phyloP scores from a whole-genome alignment of 306 rosid genomes.

The Sphenostylis stenocarpa region DNA sequence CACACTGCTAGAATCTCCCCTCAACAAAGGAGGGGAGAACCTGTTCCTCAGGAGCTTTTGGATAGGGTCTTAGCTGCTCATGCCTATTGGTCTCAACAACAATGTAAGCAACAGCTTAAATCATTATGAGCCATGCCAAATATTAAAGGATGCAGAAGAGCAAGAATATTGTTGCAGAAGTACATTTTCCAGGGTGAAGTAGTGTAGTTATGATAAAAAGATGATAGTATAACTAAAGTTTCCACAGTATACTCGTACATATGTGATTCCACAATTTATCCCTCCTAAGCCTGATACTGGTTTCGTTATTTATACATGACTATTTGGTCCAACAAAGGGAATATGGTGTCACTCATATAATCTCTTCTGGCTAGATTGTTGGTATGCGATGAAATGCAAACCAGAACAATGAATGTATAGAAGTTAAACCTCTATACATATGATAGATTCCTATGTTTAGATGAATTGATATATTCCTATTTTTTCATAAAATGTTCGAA shows the following conservation, averaged over 20 bases:
- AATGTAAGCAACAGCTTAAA: conserved; percentile 49
- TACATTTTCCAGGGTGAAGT: not conserved
- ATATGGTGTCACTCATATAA: not conserved
- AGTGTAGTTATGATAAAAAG: conserved; percentile 31
- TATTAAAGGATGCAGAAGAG: conserved; percentile 25
- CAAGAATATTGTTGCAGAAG: conserved; percentile 16
- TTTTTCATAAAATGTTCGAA: too few relatives aligned
- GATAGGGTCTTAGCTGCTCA: conserved; percentile 75
- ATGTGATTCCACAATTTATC: conserved; percentile 33
- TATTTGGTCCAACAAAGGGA: conserved; percentile 28
- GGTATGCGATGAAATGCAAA: conserved; percentile 30
- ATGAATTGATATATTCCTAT: too few relatives aligned
- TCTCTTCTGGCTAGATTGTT: conserved; percentile 27
- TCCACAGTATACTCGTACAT: conserved; percentile 21
- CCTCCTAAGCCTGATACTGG: conserved; percentile 35
- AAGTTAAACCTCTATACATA: conserved; percentile 22
- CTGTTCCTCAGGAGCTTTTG: conserved; percentile 81
- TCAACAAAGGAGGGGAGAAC: conserved; percentile 78
- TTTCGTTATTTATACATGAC: conserved; percentile 51
- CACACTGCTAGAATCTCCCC: conserved; percentile 84
- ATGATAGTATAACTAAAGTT: conserved; percentile 27
- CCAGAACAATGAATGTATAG: conserved; percentile 39
- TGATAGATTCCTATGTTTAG: too few relatives aligned
- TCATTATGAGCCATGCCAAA: conserved; percentile 35
- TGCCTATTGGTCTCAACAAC: conserved; percentile 77